Evolutionary conservation across 192 early-diverging fungal genomes (phyloP), one percentile per base, ranked within the genome.

Genomic region (Geranomyces michiganensis): DNA sequence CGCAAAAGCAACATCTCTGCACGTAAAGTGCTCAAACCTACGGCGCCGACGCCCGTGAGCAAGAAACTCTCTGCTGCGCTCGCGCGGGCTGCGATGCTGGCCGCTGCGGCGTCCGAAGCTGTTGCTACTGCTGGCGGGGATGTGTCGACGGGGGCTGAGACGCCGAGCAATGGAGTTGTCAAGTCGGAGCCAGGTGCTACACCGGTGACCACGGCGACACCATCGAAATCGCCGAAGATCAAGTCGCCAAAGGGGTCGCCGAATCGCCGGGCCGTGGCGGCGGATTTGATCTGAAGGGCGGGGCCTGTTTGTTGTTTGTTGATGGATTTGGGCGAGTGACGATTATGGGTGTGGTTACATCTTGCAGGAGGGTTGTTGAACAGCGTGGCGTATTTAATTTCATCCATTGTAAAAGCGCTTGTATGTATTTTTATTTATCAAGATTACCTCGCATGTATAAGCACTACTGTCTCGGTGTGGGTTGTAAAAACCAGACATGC

Each of bases 1-100:
- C 66, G 66, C 48, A 68, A 68, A 56, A 68, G 48, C 6, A 43
- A 68, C 6, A 56, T 31, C 21, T 26, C 10, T 22, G 66, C 66
- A 6, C n/a, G 22, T 13, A 53, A 51, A 36, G 66, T 68, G 19
- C 55, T 68, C 49, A 68, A 68, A 33, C 66, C 51, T 32, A 43
- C 66, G 0, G 48, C 55, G 7, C 44, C 63, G 1, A 41, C 63
- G 8, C 33, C 44, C 21, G 17, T 65, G 0, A 14, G 41, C 44
- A 46, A 65, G 30, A 46, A 65, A 49, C 41, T 65, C 7, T 33
- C 21, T n/a, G 24, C 24, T 7, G 51, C 51, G 4, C 24, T 53
- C 8, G 63, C 47, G 21, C 9, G 63, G n/a, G 36, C 3, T 44
- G 43, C 21, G 7, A 21, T 21, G 33, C 63, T 53, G 0, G 63